Evolutionary conservation across 805 yeast species (phyloP), one percentile per base, ranked within the genome.

Genomic region (Kuraishia piskuri): DNA sequence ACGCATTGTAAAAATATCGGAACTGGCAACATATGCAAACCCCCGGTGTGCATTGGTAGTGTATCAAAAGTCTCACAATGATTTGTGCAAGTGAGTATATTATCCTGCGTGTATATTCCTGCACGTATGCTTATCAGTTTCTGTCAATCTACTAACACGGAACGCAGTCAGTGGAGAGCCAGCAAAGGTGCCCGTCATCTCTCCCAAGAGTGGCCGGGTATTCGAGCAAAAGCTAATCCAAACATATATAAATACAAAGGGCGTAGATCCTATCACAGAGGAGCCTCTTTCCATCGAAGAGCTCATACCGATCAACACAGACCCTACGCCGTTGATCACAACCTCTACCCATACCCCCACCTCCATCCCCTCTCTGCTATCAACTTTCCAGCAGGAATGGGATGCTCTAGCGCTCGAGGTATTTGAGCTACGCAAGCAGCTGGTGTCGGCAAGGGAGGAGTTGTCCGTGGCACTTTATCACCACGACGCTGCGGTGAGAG

Each of bases 401-500:
- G 97, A 91, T 63, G 80, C 96, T 0, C 65, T 88, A 48, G 88
- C 92, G 25, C 70, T 91, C 51, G 97, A 92, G 62, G 75, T 86
- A 21, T 90, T 89, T 62, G 78, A 83, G 45, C 70, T 91, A 57
- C 76, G 94, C 56, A 86, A 88, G 63, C 90, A 86, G 59, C 72
- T 90, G 44, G 78, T 75, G 51, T 72, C 73, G 22, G 76, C 90
- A 1, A 78, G 86, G 55, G 81, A 86, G 59, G 92, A 90, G 61
- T 71, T 91, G 50, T 84, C 94, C 26, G 71, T 86, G 1, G 84
- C 96, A 0, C 69, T 90, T 46, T 91, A 90, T 61, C 86, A 84
- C 62, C 88, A 88, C 57, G 98, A 91, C 65, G 97, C 97, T 0
- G 96, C 97, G 2, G 83, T 87, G 2, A 73, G 91, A 53, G 96